These are phyloP conservation scores for Picochlorum sp. DNA, from an alignment of 139 green algal genomes.

Conservation along the genomic window DNA sequence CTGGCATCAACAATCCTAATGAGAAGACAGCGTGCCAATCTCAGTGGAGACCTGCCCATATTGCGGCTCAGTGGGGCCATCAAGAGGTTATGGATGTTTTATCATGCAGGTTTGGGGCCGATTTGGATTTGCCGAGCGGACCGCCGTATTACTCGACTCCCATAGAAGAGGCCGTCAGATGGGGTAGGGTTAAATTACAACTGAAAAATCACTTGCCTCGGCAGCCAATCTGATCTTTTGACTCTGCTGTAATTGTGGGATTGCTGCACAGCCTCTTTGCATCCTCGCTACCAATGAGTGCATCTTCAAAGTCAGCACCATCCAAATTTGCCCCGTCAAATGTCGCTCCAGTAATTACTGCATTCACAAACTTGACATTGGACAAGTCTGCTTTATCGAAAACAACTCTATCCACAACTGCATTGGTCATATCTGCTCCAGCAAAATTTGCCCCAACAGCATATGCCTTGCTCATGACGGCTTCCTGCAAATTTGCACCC, in stretches of 20 bases:
- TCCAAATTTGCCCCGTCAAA: slow-evolving; percentile 75
- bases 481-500: slow-evolving; percentile 65
- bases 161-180: no score
- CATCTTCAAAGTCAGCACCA: slow-evolving; percentile 80
- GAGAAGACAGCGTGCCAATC: no score
- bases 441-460: slow-evolving; percentile 62
- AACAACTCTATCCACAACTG: slow-evolving; percentile 82
- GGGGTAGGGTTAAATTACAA: no score
- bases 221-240: slow-evolving; percentile 57
- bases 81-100: no score
- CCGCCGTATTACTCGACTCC: no score
- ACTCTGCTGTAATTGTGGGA: slow-evolving; percentile 67
- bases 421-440: slow-evolving; percentile 82
- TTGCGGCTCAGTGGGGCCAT: no score
- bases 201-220: not conserved
- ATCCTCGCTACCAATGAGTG: slow-evolving; percentile 66
- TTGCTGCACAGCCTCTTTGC: slow-evolving; percentile 64
- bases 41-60: no score
- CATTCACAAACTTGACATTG: slow-evolving; percentile 56
- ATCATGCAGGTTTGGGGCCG: no score
- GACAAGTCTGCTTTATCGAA: slow-evolving; percentile 68
- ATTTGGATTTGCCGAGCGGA: no score
- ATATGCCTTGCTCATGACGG: slow-evolving; percentile 88
- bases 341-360: slow-evolving; percentile 57
- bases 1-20: no score